Percentiles rank a stretch among this genome's conserved stretches.
phyloP scores from a whole-genome alignment of 208 protist species.

The Acanthamoeba quina region DNA sequence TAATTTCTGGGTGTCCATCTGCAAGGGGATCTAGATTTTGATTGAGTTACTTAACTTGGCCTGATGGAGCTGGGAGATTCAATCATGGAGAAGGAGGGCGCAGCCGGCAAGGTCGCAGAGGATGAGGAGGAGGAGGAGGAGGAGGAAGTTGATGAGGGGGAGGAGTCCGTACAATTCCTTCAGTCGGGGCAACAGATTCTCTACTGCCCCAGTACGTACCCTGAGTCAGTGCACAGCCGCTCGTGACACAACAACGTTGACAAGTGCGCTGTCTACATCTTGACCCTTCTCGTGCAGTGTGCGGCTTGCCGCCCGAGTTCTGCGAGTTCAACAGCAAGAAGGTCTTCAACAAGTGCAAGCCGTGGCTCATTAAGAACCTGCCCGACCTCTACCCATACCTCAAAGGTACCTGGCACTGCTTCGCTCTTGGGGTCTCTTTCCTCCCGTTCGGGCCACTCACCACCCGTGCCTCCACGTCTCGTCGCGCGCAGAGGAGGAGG shows the following conservation, averaged over 20 bases:
- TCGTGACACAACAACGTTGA: no score
- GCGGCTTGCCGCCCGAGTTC: constrained; percentile 59
- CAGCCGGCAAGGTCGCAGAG: not conserved
- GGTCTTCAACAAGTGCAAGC: constrained; percentile 69
- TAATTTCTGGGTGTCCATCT: not conserved
- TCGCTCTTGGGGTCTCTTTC: not conserved
- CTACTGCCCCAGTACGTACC: constrained; percentile 41
- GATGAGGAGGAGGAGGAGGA: no score
- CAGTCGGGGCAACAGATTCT: not conserved
- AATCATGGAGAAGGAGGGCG: not conserved
- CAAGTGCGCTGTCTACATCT: not conserved
- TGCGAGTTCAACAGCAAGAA: constrained; percentile 72
- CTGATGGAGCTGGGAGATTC: not conserved
- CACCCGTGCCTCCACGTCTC: not conserved
- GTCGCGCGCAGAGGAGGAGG: constrained; percentile 5
- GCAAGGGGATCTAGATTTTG: not conserved
- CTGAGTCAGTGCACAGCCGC: no score
- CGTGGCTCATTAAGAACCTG: constrained; percentile 59
- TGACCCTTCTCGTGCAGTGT: not conserved
- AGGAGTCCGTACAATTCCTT: constrained; percentile 13
- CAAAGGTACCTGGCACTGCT: not conserved
- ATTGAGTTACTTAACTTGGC: not conserved
- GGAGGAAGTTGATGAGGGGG: not conserved
- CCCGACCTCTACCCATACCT: constrained; percentile 56
- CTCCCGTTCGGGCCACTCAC: not conserved